These are phyloP conservation scores for Diphasiastrum complanatum DNA, from an alignment of 83 land plant species.

Conservation along the genomic window DNA sequence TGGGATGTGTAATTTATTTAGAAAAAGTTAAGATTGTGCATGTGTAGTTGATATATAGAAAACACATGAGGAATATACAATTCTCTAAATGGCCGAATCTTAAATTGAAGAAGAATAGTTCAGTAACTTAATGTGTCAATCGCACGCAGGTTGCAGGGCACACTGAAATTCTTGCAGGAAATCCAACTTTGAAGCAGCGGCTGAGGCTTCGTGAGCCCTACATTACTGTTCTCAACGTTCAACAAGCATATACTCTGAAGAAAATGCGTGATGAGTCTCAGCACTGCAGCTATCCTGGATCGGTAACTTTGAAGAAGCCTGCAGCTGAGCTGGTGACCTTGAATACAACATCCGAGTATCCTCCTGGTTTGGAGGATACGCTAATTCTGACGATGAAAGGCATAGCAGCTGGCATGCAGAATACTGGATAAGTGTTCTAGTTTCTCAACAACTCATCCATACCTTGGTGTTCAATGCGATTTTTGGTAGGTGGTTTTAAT, in stretches of 20 bases:
- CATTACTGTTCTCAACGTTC: slow-evolving; percentile 76
- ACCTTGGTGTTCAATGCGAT: not conserved
- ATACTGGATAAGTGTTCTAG: slow-evolving; percentile 56
- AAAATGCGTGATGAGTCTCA: slow-evolving; percentile 55
- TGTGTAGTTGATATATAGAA: too few species aligned
- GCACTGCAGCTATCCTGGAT: slow-evolving; percentile 30
- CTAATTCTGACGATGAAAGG: slow-evolving; percentile 93
- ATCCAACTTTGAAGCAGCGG: slow-evolving; percentile 79
- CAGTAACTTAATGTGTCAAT: too few species aligned
- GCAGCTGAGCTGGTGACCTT: slow-evolving; percentile 64
- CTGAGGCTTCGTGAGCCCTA: slow-evolving; percentile 74
- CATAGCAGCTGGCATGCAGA: slow-evolving; percentile 91
- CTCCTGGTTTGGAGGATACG: slow-evolving; percentile 90
- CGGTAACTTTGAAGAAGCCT: slow-evolving; percentile 23
- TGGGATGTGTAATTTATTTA: too few species aligned
- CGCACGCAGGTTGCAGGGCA: slow-evolving; percentile 65
- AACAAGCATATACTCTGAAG: slow-evolving; percentile 71
- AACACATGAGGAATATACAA: too few species aligned
- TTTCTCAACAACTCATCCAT: not conserved
- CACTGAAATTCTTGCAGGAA: slow-evolving; percentile 63
- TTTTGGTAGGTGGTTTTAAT: too few species aligned
- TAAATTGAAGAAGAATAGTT: too few species aligned
- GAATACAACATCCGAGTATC: slow-evolving; percentile 69
- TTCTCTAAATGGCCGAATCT: too few species aligned
- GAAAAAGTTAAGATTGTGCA: too few species aligned